phyloP scores from a whole-genome alignment of 305 asterid species.

The Fraxinus baroniana region DNA sequence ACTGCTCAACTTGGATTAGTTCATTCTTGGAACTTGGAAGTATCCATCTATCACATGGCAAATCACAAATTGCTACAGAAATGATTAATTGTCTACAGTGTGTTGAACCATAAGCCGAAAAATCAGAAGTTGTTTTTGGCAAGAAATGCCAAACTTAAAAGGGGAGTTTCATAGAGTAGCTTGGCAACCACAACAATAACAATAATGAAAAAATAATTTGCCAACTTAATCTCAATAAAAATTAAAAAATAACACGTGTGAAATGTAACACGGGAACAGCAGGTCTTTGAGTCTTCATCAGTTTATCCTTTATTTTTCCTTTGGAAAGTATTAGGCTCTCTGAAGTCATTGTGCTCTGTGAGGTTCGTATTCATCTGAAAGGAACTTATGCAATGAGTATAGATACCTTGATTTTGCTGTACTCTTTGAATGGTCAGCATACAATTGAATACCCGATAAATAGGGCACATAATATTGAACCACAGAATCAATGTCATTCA shows the following conservation, averaged over 20 bases:
- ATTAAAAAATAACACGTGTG: background rate
- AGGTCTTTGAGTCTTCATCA: background rate
- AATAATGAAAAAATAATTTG: background rate
- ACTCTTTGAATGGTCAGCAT: constrained; percentile 62
- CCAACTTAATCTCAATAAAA: background rate
- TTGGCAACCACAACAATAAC: background rate
- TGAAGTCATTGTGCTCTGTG: background rate
- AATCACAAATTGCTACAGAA: background rate
- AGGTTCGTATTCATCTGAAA: background rate
- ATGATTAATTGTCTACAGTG: background rate
- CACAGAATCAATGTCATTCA: constrained; percentile 66
- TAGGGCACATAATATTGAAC: constrained; percentile 93
- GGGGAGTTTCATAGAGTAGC: background rate
- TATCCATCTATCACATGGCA: background rate
- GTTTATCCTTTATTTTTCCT: background rate
- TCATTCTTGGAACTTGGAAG: background rate
- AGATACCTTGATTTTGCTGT: constrained; percentile 64
- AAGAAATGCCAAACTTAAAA: background rate
- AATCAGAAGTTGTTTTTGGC: background rate
- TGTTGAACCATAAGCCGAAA: background rate
- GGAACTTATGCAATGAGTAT: constrained; percentile 12
- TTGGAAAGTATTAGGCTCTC: background rate
- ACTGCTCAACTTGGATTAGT: background rate
- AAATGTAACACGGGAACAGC: background rate
- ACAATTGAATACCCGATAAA: constrained; percentile 88